These are phyloP conservation scores for Coemansia reversa DNA, from an alignment of 192 early-diverging fungal genomes.

Conservation along the genomic window DNA sequence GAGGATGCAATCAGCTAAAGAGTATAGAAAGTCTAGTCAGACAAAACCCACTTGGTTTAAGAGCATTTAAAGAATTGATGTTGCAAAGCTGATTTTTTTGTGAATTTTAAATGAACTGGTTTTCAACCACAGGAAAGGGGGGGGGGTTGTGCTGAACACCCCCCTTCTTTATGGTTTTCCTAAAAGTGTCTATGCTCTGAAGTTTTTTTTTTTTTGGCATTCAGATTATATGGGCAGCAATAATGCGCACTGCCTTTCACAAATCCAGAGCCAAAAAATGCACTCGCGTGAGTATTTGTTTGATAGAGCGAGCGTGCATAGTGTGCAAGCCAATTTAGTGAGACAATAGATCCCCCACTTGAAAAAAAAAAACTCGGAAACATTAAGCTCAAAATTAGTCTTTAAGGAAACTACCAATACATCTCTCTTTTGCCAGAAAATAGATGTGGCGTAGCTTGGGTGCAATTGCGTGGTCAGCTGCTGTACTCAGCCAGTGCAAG, in stretches of 20 bases:
- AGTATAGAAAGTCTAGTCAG: too few relatives aligned
- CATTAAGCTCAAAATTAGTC: not conserved
- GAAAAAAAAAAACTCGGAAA: not conserved
- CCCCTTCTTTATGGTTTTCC: not conserved
- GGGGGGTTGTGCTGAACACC: too few relatives aligned
- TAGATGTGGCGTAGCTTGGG: not conserved
- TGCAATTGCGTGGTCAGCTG: not conserved
- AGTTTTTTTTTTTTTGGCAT: not conserved
- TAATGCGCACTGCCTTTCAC: not conserved
- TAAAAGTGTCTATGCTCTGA: not conserved
- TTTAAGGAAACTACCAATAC: not conserved
- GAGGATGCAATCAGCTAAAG: too few relatives aligned
- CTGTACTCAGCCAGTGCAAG: not conserved
- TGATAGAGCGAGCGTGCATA: not conserved
- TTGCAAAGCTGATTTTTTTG: too few relatives aligned
- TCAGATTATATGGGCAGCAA: not conserved
- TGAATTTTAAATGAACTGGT: too few relatives aligned
- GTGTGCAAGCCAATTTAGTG: not conserved
- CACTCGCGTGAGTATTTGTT: not conserved
- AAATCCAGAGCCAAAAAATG: not conserved
- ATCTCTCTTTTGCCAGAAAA: not conserved
- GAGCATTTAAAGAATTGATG: too few relatives aligned
- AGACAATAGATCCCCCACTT: not conserved
- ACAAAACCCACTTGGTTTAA: too few relatives aligned
- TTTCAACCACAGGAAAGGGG: too few relatives aligned